Conservation (phyloP, 371 early-diverging fungal species). For the Rhizomucor miehei region DNA sequence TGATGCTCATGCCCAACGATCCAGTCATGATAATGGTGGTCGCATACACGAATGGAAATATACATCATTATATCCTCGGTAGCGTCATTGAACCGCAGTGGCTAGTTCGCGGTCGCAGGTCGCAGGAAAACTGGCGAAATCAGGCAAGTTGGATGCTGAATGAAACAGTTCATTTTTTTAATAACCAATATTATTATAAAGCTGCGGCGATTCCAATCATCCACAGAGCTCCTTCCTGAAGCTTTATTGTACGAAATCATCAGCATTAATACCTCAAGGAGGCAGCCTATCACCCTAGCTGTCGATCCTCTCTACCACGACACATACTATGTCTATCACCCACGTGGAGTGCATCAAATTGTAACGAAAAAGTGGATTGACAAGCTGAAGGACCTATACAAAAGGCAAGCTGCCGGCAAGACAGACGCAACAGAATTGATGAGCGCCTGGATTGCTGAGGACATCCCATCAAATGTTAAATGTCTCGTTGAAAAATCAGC, state of each 20-base stretch:
- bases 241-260: slow-evolving; percentile 33
- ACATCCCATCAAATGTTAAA: slow-evolving; percentile 16
- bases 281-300: slow-evolving; percentile 15
- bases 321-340: slow-evolving; percentile 35
- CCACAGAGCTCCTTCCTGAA: slow-evolving; percentile 25
- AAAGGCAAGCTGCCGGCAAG: slow-evolving; percentile 5
- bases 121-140: slow-evolving; percentile 18
- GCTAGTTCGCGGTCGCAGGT: slow-evolving; percentile 21
- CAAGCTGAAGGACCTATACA: slow-evolving; percentile 12
- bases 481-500: not conserved
- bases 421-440: slow-evolving; percentile 7
- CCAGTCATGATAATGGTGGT: slow-evolving; percentile 24
- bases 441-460: slow-evolving; percentile 13
- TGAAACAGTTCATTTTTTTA: not conserved
- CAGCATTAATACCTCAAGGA: slow-evolving; percentile 5
- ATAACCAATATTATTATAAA: slow-evolving; percentile 3
- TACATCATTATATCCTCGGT: slow-evolving; percentile 31
- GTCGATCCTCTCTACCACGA: slow-evolving; percentile 31
- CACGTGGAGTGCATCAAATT: slow-evolving; percentile 33
- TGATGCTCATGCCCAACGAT: slow-evolving; percentile 22
- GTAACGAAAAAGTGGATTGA: slow-evolving; percentile 26
- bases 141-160: slow-evolving; percentile 14
- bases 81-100: slow-evolving; percentile 37
- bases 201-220: slow-evolving; percentile 19
- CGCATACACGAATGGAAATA: slow-evolving; percentile 28